Evolutionary conservation across 176 grass and related monocot species (phyloP), one percentile per base, ranked within the genome.

Genomic region (Otatea glauca): DNA sequence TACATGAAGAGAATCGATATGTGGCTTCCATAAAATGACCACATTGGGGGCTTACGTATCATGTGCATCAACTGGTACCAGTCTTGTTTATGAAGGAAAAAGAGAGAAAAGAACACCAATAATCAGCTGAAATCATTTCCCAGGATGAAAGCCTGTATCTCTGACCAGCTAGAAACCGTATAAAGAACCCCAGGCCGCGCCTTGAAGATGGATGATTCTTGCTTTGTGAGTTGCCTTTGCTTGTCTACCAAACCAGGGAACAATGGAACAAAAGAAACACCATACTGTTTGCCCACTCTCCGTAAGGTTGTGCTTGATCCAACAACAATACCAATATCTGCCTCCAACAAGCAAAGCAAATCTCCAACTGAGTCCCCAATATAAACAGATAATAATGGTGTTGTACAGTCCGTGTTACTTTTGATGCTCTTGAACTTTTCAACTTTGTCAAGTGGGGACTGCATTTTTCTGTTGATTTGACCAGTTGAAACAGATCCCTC

Each of bases 341-440:
- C 97, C 85, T 96, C 89, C 75, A 99, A 72, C 84, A 99, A 90
- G 80, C 96, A 96, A 16, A 99, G 88, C 86, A 99, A 88, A 88
- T 99, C 96, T 81, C 96, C 93, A 68, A 96, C 86, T 0, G 96
- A 94, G 68, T 96, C 96, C 32, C 96, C 96, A 27, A 99, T 94
- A 72, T 98, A 99, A 64, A 99, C 90, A 41, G 96, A 89, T 35
- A 90, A 71, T 27, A 42, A 84, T 50, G 71, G 39, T 12, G 34
- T 9, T 42, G 83, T 68, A 24, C 53, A 77, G 24, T 79, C 83
- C 13, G 63, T 29, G 4, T 79, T 72, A 32, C 35, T 85, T 78
- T 83, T 77, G 61, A 98, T 89, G 79, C 69, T 85, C 74, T 90
- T 98, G 70, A 95, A 98, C 81, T 84, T 83, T 38, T 92, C 85